Evolutionary conservation across 148 eudicot genomes (phyloP).

Genomic region (Gaultheria prostrata): DNA sequence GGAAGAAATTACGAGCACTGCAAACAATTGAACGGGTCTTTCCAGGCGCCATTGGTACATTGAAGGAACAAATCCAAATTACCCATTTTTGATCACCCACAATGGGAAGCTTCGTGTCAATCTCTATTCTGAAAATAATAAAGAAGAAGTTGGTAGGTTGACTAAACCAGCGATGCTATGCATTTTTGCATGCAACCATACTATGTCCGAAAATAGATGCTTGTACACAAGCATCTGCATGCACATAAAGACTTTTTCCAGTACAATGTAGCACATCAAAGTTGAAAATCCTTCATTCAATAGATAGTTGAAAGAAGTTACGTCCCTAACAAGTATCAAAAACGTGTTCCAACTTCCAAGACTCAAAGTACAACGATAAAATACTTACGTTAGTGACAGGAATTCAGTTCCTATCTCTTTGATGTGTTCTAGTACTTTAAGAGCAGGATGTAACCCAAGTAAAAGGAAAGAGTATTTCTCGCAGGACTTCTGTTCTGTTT

Average conservation of each 20-base stretch:
- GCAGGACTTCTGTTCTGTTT: not conserved
- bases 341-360: not conserved
- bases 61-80: conserved; percentile 98
- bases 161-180: not conserved
- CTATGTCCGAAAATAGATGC: not conserved
- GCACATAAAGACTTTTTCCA: not conserved
- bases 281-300: not conserved
- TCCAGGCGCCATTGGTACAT: conserved; percentile 98
- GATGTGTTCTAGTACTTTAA: not conserved
- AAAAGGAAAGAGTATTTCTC: not conserved
- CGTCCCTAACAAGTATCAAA: no score
- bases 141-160: not conserved
- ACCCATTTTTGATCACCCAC: conserved; percentile 97
- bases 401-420: not conserved
- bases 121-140: conserved; percentile 59
- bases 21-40: conserved; percentile 99
- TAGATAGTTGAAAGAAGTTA: not conserved
- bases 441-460: not conserved
- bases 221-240: not conserved
- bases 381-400: not conserved
- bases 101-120: conserved; percentile 82
- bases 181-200: not conserved
- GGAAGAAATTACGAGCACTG: conserved; percentile 97
- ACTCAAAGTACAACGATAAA: not conserved
- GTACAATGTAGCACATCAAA: not conserved